Percentiles rank a stretch among this genome's conserved stretches.
phyloP scores from a whole-genome alignment of 2,329 filamentous ascomycete genomes.

The Aspergillus quadricinctus region DNA sequence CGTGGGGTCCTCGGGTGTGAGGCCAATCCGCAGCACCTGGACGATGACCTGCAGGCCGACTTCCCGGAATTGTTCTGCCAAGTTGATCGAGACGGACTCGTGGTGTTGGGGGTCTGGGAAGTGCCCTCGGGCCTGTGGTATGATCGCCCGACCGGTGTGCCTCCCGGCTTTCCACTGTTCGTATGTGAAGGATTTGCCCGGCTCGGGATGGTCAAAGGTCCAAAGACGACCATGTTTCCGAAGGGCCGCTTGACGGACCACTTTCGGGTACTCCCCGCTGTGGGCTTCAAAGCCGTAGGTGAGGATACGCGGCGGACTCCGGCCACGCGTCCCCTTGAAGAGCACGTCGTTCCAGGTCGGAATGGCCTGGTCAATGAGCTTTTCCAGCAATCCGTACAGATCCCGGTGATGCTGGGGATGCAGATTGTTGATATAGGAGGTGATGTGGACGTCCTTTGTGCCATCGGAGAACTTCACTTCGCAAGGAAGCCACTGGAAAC shows the following conservation, averaged over 20 bases:
- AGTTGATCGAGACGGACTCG: neutral
- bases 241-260: neutral
- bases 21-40: neutral
- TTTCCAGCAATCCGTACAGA: neutral
- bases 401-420: neutral
- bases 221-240: neutral
- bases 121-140: neutral
- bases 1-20: neutral
- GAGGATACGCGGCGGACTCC: conserved; percentile 3
- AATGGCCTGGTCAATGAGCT: neutral
- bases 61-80: neutral
- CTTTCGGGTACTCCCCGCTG: neutral
- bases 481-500: conserved; percentile 10
- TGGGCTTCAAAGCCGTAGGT: conserved; percentile 4
- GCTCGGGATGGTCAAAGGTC: neutral
- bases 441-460: neutral
- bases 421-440: neutral
- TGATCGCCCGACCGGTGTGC: neutral
- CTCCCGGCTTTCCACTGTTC: neutral
- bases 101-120: neutral
- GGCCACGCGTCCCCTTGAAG: conserved; percentile 1
- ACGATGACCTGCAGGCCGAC: neutral
- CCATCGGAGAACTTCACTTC: conserved; percentile 1
- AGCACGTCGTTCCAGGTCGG: conserved; percentile 7
- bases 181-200: neutral